Evolutionary conservation across 495 filamentous ascomycete species (phyloP), one percentile per base, ranked within the genome.

Genomic region (Entonaema liquescens): DNA sequence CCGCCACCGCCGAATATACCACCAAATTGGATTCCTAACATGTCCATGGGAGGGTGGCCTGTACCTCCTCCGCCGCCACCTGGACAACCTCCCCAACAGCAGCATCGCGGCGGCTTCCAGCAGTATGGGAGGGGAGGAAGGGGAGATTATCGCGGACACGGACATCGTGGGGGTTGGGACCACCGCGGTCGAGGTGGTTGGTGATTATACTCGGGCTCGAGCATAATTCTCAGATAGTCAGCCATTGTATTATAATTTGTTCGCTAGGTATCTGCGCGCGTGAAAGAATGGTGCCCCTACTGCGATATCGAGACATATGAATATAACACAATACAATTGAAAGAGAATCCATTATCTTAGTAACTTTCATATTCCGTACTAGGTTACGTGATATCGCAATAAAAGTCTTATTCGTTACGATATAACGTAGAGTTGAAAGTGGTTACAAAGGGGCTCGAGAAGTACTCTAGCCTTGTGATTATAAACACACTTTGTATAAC

Each of bases 1-100:
- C 82, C 84, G 13, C 83, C 82, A 56, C 70, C 73, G 1, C 74
- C 72, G 2, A 74, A 62, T 26, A 67, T 74, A 62, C 73, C 72
- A 19, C 76, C 73, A 40, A 77, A 67, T 23, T 77, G 75, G 75
- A 47, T 75, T 26, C 73, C 71, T 13, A 63, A 63, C 21, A 72
- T 74, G 59, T 28, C 68, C 0, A 62, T 65, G 65, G 73, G 73
- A n/a, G 73, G 66, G 12, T 70, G 73, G 64, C 69, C 69, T 17
- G 33, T 55, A n/a, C 62, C 71, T 3, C 76, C 77, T 0, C 70
- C 72, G 8, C 76, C 65, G 4, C 76, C 53, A 0, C 62, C 42
- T 23, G 42, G 42, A 35, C 78, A 72, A 2, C 68, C 57, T 5
- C 59, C 57, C 3, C 59, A 59, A 21, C 71, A 68, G n/a, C 62